Evolutionary conservation across 306 rosid species (phyloP), one percentile per base, ranked within the genome.

Genomic region (Cicer arietinum): DNA sequence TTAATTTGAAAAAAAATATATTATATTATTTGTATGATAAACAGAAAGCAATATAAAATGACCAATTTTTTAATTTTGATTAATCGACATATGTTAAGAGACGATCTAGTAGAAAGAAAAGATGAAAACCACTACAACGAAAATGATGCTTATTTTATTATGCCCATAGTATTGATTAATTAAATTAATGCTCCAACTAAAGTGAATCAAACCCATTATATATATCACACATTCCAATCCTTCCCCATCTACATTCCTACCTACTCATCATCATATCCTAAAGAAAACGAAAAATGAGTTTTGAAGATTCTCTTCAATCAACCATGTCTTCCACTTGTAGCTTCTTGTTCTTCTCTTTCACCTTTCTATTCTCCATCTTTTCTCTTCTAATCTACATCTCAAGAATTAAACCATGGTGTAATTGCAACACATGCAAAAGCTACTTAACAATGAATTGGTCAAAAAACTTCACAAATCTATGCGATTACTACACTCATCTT

Each of bases 401-500:
- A 2, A 75, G 97, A 46, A 83, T 94, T 7, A 89, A 84, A 2
- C 94, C 88, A 0, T 94, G 98, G 86, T 94, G 98, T 61, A 90
- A 88, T 75, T 94, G 98, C 73, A 50, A 81, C 0, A 51, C 71
- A 0, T 94, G 97, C 78, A 76, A 82, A 37, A 58, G 74, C 41
- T 94, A 85, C 83, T 9, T 94, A 10, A 79, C 74, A 0, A 11
- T 85, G 1, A 46, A 42, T 1, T 94, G 98, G 98, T 3, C 73
- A 0, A 0, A 18, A 1, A 74, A 74, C 3, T 90, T 84, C 58
- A 10, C 39, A 1, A 91, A 94, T 13, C 80, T 94, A 17, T 78
- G 88, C 71, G 98, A 94, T 53, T 94, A 96, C 91, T 91, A 91
- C 74, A 76, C 96, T 0, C 92, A 94, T 40, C 96, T 94, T 6